A percentile compares a stretch with the other conserved stretches of the same genome.
Conservation (phyloP, 805 yeast genomes). For the Candida jianshihensis region DNA sequence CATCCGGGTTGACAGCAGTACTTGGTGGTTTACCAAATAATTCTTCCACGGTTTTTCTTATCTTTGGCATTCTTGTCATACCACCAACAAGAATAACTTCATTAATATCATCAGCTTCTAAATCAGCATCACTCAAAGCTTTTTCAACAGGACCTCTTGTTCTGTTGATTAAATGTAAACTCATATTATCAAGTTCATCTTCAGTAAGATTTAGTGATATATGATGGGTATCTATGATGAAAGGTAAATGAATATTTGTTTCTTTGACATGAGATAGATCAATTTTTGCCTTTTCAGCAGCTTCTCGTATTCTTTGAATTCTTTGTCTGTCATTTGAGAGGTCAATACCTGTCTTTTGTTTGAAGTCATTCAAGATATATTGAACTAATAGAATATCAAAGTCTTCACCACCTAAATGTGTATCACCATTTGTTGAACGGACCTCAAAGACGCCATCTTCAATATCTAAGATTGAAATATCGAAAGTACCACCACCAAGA, state of each 20-base stretch:
- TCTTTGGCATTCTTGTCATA: slow-evolving; percentile 86
- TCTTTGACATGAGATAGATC: slow-evolving; percentile 60
- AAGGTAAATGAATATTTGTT: slow-evolving; percentile 63
- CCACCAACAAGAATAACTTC: slow-evolving; percentile 81
- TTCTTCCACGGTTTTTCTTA: slow-evolving; percentile 52
- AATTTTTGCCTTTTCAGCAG: slow-evolving; percentile 71
- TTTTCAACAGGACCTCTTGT: slow-evolving; percentile 69
- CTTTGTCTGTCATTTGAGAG: slow-evolving; percentile 44
- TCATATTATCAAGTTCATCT: slow-evolving; percentile 59
- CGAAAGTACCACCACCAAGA: slow-evolving; percentile 80
- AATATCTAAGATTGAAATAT: slow-evolving; percentile 66
- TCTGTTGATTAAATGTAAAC: slow-evolving; percentile 55
- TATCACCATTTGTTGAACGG: slow-evolving; percentile 75
- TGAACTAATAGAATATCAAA: slow-evolving; percentile 56
- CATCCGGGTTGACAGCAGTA: slow-evolving; percentile 79
- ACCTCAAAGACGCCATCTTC: slow-evolving; percentile 79
- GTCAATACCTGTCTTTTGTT: slow-evolving; percentile 46
- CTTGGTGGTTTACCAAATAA: slow-evolving; percentile 61
- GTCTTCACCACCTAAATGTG: slow-evolving; percentile 80
- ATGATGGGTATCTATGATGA: slow-evolving; percentile 56
- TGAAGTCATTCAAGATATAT: slow-evolving; percentile 46
- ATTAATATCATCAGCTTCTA: slow-evolving; percentile 57
- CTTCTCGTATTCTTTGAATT: slow-evolving; percentile 70
- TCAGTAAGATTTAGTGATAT: slow-evolving; percentile 53
- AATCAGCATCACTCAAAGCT: slow-evolving; percentile 68